phyloP scores from a whole-genome alignment of 1,139 yeast genomes.

The Arxiozyma telluris region DNA sequence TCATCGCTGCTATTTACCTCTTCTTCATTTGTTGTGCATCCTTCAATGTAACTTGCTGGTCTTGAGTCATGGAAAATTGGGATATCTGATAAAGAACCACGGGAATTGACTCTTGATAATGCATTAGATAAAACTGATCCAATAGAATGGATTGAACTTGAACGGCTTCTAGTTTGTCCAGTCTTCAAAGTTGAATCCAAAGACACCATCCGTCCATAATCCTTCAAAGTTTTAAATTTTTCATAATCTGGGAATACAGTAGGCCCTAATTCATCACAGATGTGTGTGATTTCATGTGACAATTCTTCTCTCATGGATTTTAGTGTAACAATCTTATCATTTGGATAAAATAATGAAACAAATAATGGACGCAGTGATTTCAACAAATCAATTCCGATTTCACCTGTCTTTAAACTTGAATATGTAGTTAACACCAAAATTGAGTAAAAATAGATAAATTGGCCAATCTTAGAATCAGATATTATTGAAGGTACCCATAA shows the following conservation, averaged over 20 bases:
- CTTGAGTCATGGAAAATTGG: constrained; percentile 31
- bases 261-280: constrained; percentile 58
- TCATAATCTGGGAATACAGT: constrained; percentile 52
- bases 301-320: constrained; percentile 41
- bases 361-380: constrained; percentile 78
- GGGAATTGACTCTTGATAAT: constrained; percentile 33
- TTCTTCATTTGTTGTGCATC: constrained; percentile 4
- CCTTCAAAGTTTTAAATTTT: constrained; percentile 13
- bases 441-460: constrained; percentile 30
- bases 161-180: constrained; percentile 22
- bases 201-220: constrained; percentile 9
- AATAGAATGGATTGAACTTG: constrained; percentile 22
- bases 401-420: constrained; percentile 84
- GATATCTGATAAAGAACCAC: constrained; percentile 33
- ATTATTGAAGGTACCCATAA: constrained; percentile 9
- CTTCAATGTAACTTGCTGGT: neutral
- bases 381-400: constrained; percentile 81
- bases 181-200: constrained; percentile 8
- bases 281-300: constrained; percentile 45
- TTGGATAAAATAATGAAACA: constrained; percentile 53
- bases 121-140: constrained; percentile 29
- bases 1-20: neutral
- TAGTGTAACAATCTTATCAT: constrained; percentile 36
- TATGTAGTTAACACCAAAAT: constrained; percentile 63
- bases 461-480: constrained; percentile 16